Conservation (phyloP, 768 basidiomycete genomes). For the Phlegmacium glaucopus region DNA sequence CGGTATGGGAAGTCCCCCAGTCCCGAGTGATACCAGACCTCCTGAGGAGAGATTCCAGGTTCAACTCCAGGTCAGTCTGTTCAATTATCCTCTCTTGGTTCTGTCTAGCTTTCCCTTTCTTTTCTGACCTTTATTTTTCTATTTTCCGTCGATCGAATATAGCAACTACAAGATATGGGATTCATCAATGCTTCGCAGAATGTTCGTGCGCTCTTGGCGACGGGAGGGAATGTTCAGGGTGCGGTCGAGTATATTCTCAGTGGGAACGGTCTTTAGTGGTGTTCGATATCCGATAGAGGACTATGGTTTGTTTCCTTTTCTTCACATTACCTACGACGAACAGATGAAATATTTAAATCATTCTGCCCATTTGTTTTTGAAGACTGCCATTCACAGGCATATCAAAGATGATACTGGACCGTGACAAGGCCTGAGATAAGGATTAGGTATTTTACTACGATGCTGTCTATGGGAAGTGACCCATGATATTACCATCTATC, state of each 20-base stretch:
- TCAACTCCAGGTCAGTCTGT: conserved; percentile 60
- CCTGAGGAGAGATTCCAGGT: conserved; percentile 93
- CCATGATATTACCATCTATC: too few relatives aligned
- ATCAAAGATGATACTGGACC: too few relatives aligned
- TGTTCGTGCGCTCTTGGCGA: conserved; percentile 83
- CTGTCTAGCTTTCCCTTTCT: conserved; percentile 4
- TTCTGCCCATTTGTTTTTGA: too few relatives aligned
- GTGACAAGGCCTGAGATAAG: too few relatives aligned
- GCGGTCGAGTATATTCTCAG: conserved; percentile 91
- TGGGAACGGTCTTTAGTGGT: conserved; percentile 62
- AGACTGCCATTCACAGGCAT: too few relatives aligned
- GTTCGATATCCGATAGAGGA: neutral
- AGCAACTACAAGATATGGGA: conserved; percentile 96
- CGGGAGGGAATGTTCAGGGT: conserved; percentile 88
- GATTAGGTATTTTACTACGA: too few relatives aligned
- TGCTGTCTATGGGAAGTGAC: too few relatives aligned
- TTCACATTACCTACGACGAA: too few relatives aligned
- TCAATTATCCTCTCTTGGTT: too few relatives aligned
- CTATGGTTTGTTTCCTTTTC: too few relatives aligned
- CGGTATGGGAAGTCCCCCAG: conserved; percentile 30
- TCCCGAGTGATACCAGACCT: conserved; percentile 66
- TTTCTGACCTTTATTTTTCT: neutral
- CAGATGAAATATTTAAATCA: too few relatives aligned
- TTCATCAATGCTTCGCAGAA: conserved; percentile 89
- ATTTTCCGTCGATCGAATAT: neutral